phyloP scores from a whole-genome alignment of 441 rosid genomes.

The Brassica balearica region DNA sequence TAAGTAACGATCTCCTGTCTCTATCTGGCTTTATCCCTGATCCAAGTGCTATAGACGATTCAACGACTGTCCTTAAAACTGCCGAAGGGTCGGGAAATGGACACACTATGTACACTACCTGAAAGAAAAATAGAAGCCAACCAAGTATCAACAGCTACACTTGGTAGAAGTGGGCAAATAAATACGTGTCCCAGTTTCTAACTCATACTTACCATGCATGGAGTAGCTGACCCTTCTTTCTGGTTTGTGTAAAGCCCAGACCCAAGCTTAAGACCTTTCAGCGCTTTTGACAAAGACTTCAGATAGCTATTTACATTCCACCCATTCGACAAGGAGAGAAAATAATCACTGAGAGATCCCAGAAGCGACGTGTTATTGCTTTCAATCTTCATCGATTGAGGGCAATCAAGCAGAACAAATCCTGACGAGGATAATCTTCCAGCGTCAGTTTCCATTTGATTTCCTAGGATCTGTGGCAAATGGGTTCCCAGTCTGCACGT shows the following conservation, averaged over 20 bases:
- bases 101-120: slow-evolving; percentile 99
- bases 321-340: slow-evolving; percentile 96
- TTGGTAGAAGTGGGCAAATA: slow-evolving; percentile 28
- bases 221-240: slow-evolving; percentile 86
- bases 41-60: slow-evolving; percentile 93
- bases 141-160: slow-evolving; percentile 23
- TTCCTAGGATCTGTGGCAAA: slow-evolving; percentile 83
- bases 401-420: slow-evolving; percentile 95
- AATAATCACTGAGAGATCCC: slow-evolving; percentile 98
- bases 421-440: slow-evolving; percentile 81
- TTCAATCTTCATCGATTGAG: slow-evolving; percentile 99
- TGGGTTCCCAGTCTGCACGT: slow-evolving; percentile 97
- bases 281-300: slow-evolving; percentile 94
- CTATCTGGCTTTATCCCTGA: slow-evolving; percentile 74
- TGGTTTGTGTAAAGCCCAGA: slow-evolving; percentile 65
- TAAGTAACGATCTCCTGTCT: slow-evolving; percentile 71
- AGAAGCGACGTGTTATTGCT: slow-evolving; percentile 91
- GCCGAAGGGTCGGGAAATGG: slow-evolving; percentile 99
- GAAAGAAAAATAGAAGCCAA: slow-evolving; percentile 37
- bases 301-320: slow-evolving; percentile 98
- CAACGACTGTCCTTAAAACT: slow-evolving; percentile 83
- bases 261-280: slow-evolving; percentile 85
- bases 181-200: slow-evolving; percentile 16
- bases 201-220: slow-evolving; percentile 75
- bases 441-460: slow-evolving; percentile 83